A percentile compares a stretch with the other conserved stretches of the same genome.
phyloP scores from a whole-genome alignment of 2,329 filamentous ascomycete genomes.

The Aureobasidium sp. region DNA sequence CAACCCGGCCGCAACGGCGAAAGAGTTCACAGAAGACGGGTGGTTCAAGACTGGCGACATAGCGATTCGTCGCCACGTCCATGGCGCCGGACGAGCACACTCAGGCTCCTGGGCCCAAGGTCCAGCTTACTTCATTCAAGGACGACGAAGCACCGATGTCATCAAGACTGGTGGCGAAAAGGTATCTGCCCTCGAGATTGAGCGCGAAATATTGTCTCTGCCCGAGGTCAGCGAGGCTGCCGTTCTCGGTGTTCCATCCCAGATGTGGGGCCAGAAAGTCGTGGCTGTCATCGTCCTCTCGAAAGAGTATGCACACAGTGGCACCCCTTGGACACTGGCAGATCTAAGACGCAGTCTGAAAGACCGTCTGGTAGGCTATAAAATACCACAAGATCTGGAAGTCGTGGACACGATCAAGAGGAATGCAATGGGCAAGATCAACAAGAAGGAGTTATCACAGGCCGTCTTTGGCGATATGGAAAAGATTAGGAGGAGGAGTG shows the following conservation, averaged over 20 bases:
- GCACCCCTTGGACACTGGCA: not conserved
- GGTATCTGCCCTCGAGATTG: constrained; percentile 74
- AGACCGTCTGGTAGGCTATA: not conserved
- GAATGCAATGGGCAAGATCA: constrained; percentile 92
- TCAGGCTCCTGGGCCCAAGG: constrained; percentile 55
- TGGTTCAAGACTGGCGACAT: constrained; percentile 99
- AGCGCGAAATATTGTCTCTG: constrained; percentile 85
- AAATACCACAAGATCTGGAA: constrained; percentile 73
- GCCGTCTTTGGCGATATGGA: not conserved
- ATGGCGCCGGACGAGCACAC: constrained; percentile 27
- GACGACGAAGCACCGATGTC: constrained; percentile 79
- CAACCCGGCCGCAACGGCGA: constrained; percentile 70
- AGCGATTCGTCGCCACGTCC: constrained; percentile 50
- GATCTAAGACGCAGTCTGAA: not conserved
- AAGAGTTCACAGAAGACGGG: constrained; percentile 70
- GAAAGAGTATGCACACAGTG: constrained; percentile 41
- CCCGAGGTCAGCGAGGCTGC: constrained; percentile 73
- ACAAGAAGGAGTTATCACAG: not conserved
- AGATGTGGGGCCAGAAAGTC: constrained; percentile 92
- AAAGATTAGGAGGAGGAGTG: not conserved
- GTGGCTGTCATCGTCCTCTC: constrained; percentile 75
- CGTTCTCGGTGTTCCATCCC: constrained; percentile 77
- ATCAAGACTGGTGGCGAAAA: constrained; percentile 88
- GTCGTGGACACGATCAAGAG: constrained; percentile 69
- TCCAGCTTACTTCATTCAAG: constrained; percentile 82